Percentiles rank a stretch among this genome's conserved stretches.
Conservation (phyloP, 805 yeast genomes). For the Hanseniaspora clermontiae region DNA sequence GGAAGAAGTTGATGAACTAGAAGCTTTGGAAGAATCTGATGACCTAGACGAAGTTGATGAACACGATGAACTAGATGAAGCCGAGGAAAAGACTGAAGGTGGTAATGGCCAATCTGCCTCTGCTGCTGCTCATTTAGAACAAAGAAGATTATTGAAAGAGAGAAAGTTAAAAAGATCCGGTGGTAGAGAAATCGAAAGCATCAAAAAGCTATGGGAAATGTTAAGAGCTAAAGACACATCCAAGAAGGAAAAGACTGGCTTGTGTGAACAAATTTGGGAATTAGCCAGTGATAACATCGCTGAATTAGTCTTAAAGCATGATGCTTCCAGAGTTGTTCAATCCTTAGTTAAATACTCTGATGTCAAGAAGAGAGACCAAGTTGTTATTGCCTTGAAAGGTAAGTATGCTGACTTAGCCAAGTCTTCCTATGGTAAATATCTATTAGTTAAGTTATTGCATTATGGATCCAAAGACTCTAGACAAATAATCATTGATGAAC, state of each 20-base stretch:
- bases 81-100: constrained; percentile 26
- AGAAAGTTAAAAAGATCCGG: constrained; percentile 78
- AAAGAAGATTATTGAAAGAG: constrained; percentile 61
- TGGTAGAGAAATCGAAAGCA: constrained; percentile 74
- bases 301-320: constrained; percentile 87
- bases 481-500: constrained; percentile 60
- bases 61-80: constrained; percentile 23
- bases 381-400: constrained; percentile 60
- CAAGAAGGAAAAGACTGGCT: constrained; percentile 58
- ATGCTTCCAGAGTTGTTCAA: constrained; percentile 91
- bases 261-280: constrained; percentile 76
- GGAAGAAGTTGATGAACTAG: constrained; percentile 15
- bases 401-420: constrained; percentile 73
- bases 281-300: constrained; percentile 61
- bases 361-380: constrained; percentile 61
- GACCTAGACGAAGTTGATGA: constrained; percentile 26
- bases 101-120: constrained; percentile 19
- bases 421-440: constrained; percentile 84
- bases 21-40: constrained; percentile 12
- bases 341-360: constrained; percentile 78
- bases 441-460: constrained; percentile 76
- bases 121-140: constrained; percentile 59
- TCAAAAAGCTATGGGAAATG: constrained; percentile 83
- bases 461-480: constrained; percentile 80
- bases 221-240: constrained; percentile 76